phyloP scores from a whole-genome alignment of 2,329 filamentous ascomycete species.

The Monosporascus sp. region DNA sequence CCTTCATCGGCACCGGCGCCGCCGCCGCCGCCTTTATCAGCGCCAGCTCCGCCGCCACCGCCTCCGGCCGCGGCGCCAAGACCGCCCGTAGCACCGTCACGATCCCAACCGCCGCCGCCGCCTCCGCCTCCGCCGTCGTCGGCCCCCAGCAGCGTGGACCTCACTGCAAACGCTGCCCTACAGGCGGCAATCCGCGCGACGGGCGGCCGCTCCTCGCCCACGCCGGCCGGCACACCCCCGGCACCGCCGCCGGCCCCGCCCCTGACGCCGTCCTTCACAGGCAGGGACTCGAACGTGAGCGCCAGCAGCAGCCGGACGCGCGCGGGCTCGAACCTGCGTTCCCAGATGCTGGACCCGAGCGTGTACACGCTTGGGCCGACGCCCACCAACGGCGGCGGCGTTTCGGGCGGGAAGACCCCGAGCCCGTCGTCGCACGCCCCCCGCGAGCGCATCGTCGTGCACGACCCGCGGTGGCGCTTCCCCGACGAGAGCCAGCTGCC shows the following conservation, averaged over 20 bases:
- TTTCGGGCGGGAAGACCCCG: slow-evolving; percentile 35
- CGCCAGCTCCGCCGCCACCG: slow-evolving; percentile 31
- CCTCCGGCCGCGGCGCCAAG: slow-evolving; percentile 21
- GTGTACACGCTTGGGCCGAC: slow-evolving; percentile 64
- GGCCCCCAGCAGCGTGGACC: slow-evolving; percentile 11
- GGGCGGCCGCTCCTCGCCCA: slow-evolving; percentile 29
- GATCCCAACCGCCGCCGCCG: slow-evolving; percentile 30
- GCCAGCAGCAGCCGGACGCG: slow-evolving; percentile 31
- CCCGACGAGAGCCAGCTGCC: slow-evolving; percentile 77
- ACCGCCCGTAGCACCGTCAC: slow-evolving; percentile 21
- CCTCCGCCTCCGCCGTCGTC: slow-evolving; percentile 32
- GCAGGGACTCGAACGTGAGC: slow-evolving; percentile 2
- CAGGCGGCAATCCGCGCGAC: slow-evolving; percentile 36
- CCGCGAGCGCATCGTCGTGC: slow-evolving; percentile 50
- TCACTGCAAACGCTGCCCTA: slow-evolving; percentile 32
- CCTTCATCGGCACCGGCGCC: slow-evolving; percentile 30
- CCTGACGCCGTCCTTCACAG: slow-evolving; percentile 35
- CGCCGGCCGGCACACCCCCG: slow-evolving; percentile 31
- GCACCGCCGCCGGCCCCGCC: slow-evolving; percentile 34
- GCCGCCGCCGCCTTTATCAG: slow-evolving; percentile 30
- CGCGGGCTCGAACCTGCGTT: slow-evolving; percentile 43
- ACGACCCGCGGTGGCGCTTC: slow-evolving; percentile 83
- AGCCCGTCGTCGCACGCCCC: slow-evolving; percentile 35
- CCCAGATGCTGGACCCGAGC: slow-evolving; percentile 67
- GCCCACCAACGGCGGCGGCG: slow-evolving; percentile 44